A percentile compares a stretch with the other conserved stretches of the same genome.
Conservation (phyloP, 305 asterid genomes). For the Salvia sclarea region DNA sequence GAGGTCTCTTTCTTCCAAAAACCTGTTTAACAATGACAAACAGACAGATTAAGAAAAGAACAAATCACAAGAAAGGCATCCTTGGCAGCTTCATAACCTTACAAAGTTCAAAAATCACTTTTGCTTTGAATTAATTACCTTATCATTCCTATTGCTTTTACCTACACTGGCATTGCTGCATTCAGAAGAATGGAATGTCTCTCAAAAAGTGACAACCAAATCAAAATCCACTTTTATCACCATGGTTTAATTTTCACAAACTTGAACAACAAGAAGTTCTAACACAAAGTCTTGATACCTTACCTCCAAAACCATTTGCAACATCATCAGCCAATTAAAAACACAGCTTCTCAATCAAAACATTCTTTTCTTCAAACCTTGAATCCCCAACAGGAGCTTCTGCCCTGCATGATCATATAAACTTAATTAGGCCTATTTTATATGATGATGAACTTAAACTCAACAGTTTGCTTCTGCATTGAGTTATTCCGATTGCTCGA, state of each 20-base stretch:
- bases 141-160: conserved; percentile 19
- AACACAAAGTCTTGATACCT: conserved; percentile 35
- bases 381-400: not conserved
- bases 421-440: conserved; percentile 12
- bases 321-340: not conserved
- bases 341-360: conserved; percentile 29
- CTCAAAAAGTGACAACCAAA: not conserved
- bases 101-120: conserved; percentile 26
- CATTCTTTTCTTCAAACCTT: conserved; percentile 24
- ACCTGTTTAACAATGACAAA: not conserved
- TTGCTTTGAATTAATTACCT: conserved; percentile 14
- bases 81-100: conserved; percentile 25
- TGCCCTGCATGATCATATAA: not conserved
- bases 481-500: conserved; percentile 50
- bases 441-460: conserved; percentile 2
- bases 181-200: conserved; percentile 39
- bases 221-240: not conserved
- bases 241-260: not conserved
- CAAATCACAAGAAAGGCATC: conserved; percentile 33
- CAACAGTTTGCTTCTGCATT: conserved; percentile 44
- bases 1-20: not conserved
- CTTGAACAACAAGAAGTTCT: not conserved
- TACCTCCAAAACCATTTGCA: conserved; percentile 30
- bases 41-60: conserved; percentile 33
- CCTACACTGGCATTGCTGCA: conserved; percentile 35